Conservation (phyloP, 495 filamentous ascomycete genomes). For the Daldinia caldariorum region DNA sequence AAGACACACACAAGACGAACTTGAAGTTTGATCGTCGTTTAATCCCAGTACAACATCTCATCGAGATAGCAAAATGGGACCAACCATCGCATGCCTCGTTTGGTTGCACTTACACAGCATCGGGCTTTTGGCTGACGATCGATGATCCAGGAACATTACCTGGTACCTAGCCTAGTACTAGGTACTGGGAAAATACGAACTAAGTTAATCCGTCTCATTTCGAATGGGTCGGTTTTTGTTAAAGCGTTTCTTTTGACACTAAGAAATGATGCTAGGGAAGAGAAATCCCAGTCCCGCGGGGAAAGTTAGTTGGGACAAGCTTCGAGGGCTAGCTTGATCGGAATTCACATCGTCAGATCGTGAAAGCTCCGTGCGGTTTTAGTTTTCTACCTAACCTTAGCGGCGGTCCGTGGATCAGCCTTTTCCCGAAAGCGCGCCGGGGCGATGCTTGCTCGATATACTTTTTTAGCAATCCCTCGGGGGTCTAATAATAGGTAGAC, state of each 20-base stretch:
- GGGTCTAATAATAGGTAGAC: slow-evolving; percentile 4
- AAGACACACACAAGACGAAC: neutral
- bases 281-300: neutral
- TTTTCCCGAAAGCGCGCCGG: neutral
- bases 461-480: slow-evolving; percentile 4
- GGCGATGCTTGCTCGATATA: slow-evolving; percentile 11
- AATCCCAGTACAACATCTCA: neutral
- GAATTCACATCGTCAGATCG: slow-evolving; percentile 17
- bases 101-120: slow-evolving; percentile 30
- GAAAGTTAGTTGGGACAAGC: slow-evolving; percentile 1
- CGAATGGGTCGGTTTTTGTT: slow-evolving; percentile 8
- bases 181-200: neutral
- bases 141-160: slow-evolving; percentile 12
- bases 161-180: slow-evolving; percentile 18
- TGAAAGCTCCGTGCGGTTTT: slow-evolving; percentile 11
- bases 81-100: slow-evolving; percentile 7
- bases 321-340: slow-evolving; percentile 8
- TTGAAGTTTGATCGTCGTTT: neutral
- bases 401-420: neutral
- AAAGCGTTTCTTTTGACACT: slow-evolving; percentile 10
- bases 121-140: slow-evolving; percentile 37
- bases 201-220: slow-evolving; percentile 6
- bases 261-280: slow-evolving; percentile 3
- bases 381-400: neutral
- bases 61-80: neutral